Evolutionary conservation across 306 rosid species (phyloP), one percentile per base, ranked within the genome.

Genomic region (Quercus robur): DNA sequence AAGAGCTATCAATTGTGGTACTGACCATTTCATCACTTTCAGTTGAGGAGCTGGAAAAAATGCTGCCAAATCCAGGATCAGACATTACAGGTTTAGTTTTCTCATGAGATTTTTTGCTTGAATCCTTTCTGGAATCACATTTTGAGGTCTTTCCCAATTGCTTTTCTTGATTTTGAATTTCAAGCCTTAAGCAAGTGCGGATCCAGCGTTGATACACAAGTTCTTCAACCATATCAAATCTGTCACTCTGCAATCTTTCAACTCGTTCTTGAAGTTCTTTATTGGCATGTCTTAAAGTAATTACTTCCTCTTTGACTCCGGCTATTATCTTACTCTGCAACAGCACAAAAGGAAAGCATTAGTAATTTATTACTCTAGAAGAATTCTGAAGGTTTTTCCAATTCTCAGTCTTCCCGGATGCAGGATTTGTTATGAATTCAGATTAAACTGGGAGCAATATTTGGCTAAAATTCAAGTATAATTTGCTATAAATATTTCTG

Each of bases 201-300:
- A 85, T 84, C 88, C 89, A 84, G 18, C 88, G 67, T 69, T 85
- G 86, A 83, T 85, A 85, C 79, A 82, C 88, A 18, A 85, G 84
- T 78, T 87, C 84, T 61, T 87, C 58, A 23, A 89, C 83, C 87
- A 87, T 82, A 74, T 84, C 73, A 28, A 89, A 89, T 78, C 73
- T 81, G 79, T 83, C 62, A 26, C 51, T 77, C 64, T 84, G 86
- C 72, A 84, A 44, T 21, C 11, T 76, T 77, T 87, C 89, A 8
- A 82, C 73, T 84, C 54, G 80, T 19, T 81, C 82, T 3, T 56
- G 23, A 26, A 84, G 82, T n/a, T 84, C 88, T 73, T 84, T 76
- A 56, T 89, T 85, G 38, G 64, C 77, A 6, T 61, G 66, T 41
- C 70, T 73, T 30, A 84, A 74, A 62, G 46, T 67, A 57, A 62